These are phyloP conservation scores for Calendula officinalis DNA, from an alignment of 129 eudicot species.

Conservation along the genomic window DNA sequence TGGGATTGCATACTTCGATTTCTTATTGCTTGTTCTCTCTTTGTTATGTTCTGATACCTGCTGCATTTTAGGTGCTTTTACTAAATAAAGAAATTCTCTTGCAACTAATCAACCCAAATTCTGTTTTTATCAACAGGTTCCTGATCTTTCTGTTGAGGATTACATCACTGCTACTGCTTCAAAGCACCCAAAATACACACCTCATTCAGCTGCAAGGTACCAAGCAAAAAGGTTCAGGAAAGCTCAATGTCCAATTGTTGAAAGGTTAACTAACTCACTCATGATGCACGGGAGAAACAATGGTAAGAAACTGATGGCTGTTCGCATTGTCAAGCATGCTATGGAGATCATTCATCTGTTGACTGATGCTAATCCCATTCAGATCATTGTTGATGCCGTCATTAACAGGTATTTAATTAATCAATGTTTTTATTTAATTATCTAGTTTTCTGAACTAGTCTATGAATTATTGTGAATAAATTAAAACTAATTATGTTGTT, in stretches of 20 bases:
- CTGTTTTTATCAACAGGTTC: slow-evolving; percentile 29
- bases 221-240: slow-evolving; percentile 63
- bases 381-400: slow-evolving; percentile 68
- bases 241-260: slow-evolving; percentile 80
- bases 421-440: slow-evolving; percentile 13
- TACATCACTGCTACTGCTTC: slow-evolving; percentile 22
- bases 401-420: slow-evolving; percentile 52
- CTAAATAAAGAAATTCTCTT: too few relatives aligned
- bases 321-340: slow-evolving; percentile 62
- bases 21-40: too few relatives aligned
- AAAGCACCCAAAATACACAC: slow-evolving; percentile 54
- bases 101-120: background rate
- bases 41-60: too few relatives aligned
- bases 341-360: slow-evolving; percentile 72
- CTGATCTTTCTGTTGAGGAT: slow-evolving; percentile 63
- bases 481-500: background rate
- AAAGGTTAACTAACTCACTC: slow-evolving; percentile 65
- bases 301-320: slow-evolving; percentile 71
- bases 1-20: too few relatives aligned
- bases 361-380: slow-evolving; percentile 65
- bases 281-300: slow-evolving; percentile 81
- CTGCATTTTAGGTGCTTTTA: too few relatives aligned
- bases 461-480: background rate
- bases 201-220: slow-evolving; percentile 72
- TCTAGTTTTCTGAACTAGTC: background rate